Percentiles rank a stretch among this genome's conserved stretches.
Evolutionary conservation across 2,329 filamentous ascomycete genomes (phyloP).

Genomic region (Fusarium sp.): DNA sequence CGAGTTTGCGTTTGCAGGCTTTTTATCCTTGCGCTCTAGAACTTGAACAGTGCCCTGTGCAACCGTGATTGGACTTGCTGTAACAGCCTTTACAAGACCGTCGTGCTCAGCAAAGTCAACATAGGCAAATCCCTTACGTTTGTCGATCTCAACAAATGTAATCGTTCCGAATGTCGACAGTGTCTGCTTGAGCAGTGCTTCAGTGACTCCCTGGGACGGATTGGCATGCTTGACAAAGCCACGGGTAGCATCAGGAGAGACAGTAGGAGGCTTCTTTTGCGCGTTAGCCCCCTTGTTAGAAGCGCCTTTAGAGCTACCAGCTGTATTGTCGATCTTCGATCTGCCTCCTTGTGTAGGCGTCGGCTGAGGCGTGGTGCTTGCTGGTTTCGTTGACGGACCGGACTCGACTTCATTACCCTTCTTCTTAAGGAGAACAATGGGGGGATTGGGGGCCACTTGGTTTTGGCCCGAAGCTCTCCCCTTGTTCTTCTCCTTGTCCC

Average conservation of each 20-base stretch:
- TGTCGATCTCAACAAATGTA: slow-evolving; percentile 88
- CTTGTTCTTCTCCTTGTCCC: slow-evolving; percentile 43
- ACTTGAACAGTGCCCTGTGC: slow-evolving; percentile 90
- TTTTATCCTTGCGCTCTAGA: slow-evolving; percentile 79
- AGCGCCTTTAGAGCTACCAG: slow-evolving; percentile 34
- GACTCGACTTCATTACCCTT: slow-evolving; percentile 44
- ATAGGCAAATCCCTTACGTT: slow-evolving; percentile 94
- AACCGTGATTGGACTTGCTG: slow-evolving; percentile 82
- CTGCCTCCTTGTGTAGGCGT: slow-evolving; percentile 48
- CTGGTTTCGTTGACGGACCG: slow-evolving; percentile 41
- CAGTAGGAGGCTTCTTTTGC: slow-evolving; percentile 50
- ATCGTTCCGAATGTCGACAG: slow-evolving; percentile 80
- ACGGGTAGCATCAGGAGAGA: slow-evolving; percentile 64
- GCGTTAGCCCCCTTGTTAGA: slow-evolving; percentile 42
- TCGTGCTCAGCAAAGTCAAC: slow-evolving; percentile 84
- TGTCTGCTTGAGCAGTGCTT: slow-evolving; percentile 78
- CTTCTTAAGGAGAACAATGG: slow-evolving; percentile 58
- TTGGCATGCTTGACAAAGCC: slow-evolving; percentile 87
- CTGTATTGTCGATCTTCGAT: slow-evolving; percentile 37
- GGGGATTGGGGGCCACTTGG: slow-evolving; percentile 47
- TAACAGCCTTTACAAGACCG: slow-evolving; percentile 80
- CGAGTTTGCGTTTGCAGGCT: slow-evolving; percentile 45
- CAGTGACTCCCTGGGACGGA: slow-evolving; percentile 90
- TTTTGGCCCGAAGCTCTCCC: slow-evolving; percentile 26
- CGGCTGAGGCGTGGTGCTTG: slow-evolving; percentile 40